A percentile compares a stretch with the other conserved stretches of the same genome.
Conservation (phyloP, 345 rosid genomes). For the Hypericum perforatum region DNA sequence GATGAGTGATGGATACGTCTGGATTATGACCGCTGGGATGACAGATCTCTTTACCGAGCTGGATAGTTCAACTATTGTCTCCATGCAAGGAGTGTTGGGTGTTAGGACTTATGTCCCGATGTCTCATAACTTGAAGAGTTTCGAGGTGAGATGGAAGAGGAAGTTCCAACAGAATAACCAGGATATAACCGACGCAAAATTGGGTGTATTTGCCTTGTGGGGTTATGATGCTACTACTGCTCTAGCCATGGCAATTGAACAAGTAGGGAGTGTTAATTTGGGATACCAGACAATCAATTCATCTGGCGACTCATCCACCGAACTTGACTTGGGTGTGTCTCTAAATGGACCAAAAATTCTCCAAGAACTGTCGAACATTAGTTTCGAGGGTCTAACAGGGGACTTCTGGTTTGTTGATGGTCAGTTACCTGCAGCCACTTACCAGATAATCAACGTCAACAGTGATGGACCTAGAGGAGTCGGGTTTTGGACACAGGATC, state of each 20-base stretch:
- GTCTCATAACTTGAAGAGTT: conserved; percentile 12
- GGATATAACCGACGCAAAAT: neutral
- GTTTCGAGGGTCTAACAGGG: conserved; percentile 30
- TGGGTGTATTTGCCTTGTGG: conserved; percentile 19
- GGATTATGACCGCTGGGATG: conserved; percentile 18
- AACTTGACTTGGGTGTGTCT: conserved; percentile 15
- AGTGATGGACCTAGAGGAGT: conserved; percentile 18
- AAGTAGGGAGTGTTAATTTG: conserved; percentile 1
- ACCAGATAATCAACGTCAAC: conserved; percentile 30
- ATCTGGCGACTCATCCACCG: neutral
- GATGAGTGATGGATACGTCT: neutral
- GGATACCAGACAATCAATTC: conserved; percentile 7
- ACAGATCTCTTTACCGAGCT: conserved; percentile 5
- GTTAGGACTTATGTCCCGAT: conserved; percentile 16
- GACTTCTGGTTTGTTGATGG: conserved; percentile 24
- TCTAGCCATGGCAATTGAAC: conserved; percentile 33
- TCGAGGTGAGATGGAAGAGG: conserved; percentile 22
- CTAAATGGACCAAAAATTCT: conserved; percentile 20
- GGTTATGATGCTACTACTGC: conserved; percentile 36
- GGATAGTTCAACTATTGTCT: conserved; percentile 2
- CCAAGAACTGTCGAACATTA: conserved; percentile 7
- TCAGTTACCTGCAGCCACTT: conserved; percentile 21
- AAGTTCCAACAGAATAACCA: conserved; percentile 17
- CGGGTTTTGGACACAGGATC: conserved; percentile 31
- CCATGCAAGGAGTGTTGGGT: conserved; percentile 38